Evolutionary conservation across 306 rosid genomes (phyloP), one percentile per base, ranked within the genome.

Genomic region (Quercus alba): DNA sequence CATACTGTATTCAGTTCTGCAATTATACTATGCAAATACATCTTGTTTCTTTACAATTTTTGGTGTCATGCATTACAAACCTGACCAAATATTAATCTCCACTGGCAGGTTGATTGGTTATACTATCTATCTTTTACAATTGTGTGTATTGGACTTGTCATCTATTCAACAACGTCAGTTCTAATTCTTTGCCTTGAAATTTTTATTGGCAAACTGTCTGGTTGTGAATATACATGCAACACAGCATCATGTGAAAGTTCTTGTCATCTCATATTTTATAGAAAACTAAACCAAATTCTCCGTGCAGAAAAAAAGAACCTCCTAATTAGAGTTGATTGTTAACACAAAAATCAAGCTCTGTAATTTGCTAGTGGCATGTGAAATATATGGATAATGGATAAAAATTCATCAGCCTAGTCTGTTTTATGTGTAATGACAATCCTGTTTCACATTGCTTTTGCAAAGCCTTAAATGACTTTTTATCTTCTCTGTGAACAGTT

Each of bases 61-160:
- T 38, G 75, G 30, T 76, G 26, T 19, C 30, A 25, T 31, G 74
- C 61, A 13, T 55, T 12, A 56, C 6, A 51, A 81, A 75, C 58
- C 51, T 80, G 81, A 75, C 75, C 58, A 33, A 55, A 25, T 78
- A 28, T 76, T 33, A 1, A 73, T 67, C n/a, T 72, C 51, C 55
- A 0, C 83, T 35, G 72, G 41, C 86, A 87, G 93, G 97, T 91
- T 26, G 92, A 85, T 56, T 89, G 91, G 93, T 64, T 91, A 71
- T 91, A 89, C 87, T 89, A 77, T 67, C 4, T 91, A 6, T 76
- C 97, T 9, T 87, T 89, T 51, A 73, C 84, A 31, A 1, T 78
- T 38, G 89, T 85, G 5, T 86, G 77, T 21, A 57, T 83, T 52
- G 93, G 97, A 1, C 88, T 91, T 52, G 19, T 88, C 49, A 61